Evolutionary conservation across 352 stramenopile species (phyloP), one percentile per base, ranked within the genome.

Genomic region (Phytophthora syringae): DNA sequence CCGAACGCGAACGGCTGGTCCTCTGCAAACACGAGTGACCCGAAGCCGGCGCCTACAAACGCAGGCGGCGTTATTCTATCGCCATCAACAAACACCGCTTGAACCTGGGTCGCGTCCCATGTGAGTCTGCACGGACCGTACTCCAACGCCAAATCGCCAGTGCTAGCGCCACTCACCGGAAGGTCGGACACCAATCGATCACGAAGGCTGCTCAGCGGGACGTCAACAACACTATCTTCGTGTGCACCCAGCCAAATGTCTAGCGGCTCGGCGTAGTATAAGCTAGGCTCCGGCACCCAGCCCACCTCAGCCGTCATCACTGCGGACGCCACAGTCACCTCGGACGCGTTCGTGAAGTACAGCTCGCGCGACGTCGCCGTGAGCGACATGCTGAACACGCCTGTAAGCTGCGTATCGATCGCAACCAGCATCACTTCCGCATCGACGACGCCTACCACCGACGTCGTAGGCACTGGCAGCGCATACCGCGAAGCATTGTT

Each of bases 51-150:
- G 18, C 55, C 43, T 5, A 54, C 18, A 12, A 52, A 56, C 18
- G 1, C 11, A 44, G 37, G 32, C 16, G 32, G 16, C n/a, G 25
- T 18, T 7, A 52, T n/a, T 34, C 49, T 56, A 30, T 27, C 24
- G 5, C 37, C 49, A 16, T 70, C 55, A 0, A 66, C 62, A 48
- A 70, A 70, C 20, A 66, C 55, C 7, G 48, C 62, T 39, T 56
- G 16, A 3, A 58, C 28, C 6, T 32, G 39, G 25, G 5, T 13
- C 27, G 32, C 9, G 32, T 60, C 42, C 55, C 55, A 70, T 2
- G 47, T 34, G 12, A 70, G 27, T 3, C 55, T 54, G 12, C 62
- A 70, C 3, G 6, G 20, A 12, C 48, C 42, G 25, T 61, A 70
- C 22, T 40, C 18, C 24, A 70, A 20, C 7, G 52, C 18, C 39